phyloP scores from a whole-genome alignment of 2,329 filamentous ascomycete species.

The Didymella exigua region DNA sequence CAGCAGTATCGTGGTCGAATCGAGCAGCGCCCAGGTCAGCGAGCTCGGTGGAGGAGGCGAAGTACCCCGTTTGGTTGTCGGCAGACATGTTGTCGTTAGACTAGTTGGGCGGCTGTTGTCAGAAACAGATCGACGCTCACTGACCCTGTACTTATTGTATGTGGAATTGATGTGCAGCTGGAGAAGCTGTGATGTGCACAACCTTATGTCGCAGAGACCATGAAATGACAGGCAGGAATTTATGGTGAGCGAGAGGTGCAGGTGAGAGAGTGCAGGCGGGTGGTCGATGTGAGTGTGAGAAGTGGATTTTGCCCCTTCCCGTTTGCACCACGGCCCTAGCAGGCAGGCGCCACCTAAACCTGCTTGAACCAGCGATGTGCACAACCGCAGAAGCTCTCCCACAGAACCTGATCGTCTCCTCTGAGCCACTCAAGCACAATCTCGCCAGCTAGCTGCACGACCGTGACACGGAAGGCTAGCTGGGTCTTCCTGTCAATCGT shows the following conservation, averaged over 20 bases:
- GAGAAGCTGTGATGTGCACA: background rate
- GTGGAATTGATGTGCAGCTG: background rate
- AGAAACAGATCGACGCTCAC: too few relatives aligned
- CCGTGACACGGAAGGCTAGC: conserved; percentile 45
- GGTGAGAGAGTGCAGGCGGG: background rate
- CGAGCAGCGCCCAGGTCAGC: conserved; percentile 37
- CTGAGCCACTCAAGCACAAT: conserved; percentile 71
- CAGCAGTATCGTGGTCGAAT: conserved; percentile 41
- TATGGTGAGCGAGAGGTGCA: background rate
- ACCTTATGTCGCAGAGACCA: background rate
- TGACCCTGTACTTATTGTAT: background rate
- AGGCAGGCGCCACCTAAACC: background rate
- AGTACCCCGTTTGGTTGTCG: conserved; percentile 12
- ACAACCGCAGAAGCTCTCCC: conserved; percentile 87
- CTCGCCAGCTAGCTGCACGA: conserved; percentile 42
- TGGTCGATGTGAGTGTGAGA: background rate
- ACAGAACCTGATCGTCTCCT: conserved; percentile 73
- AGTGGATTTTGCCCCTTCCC: background rate
- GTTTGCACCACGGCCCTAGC: background rate
- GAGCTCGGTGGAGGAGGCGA: conserved; percentile 26
- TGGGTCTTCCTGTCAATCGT: background rate
- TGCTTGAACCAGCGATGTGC: conserved; percentile 25
- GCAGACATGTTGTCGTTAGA: background rate
- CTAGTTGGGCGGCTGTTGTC: background rate
- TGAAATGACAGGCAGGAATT: background rate